Conservation (phyloP, 2,329 filamentous ascomycete species). For the Colletotrichum noveboracense region DNA sequence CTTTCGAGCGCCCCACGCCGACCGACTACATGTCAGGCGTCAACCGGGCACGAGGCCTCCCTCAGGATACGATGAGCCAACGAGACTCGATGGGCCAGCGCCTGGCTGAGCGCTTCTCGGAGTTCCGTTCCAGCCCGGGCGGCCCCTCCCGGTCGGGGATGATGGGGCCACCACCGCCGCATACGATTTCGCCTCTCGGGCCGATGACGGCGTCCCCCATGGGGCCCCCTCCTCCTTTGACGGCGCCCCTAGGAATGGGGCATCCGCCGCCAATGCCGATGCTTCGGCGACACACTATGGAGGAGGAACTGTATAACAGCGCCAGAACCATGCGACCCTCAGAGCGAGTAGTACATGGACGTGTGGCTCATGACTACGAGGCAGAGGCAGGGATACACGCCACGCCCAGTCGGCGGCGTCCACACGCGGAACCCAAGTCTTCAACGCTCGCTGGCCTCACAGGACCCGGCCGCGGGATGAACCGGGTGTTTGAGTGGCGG, state of each 20-base stretch:
- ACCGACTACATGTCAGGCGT: conserved; percentile 49
- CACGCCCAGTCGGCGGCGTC: conserved; percentile 31
- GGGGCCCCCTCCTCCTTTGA: not conserved
- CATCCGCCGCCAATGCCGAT: conserved; percentile 31
- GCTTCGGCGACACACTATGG: conserved; percentile 45
- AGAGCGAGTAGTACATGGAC: conserved; percentile 32
- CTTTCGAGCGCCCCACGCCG: conserved; percentile 39
- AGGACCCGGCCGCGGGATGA: conserved; percentile 48
- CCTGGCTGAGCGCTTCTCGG: conserved; percentile 56
- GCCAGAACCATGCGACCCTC: conserved; percentile 32
- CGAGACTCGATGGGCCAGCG: conserved; percentile 54
- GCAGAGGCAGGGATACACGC: conserved; percentile 34
- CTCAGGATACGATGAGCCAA: conserved; percentile 50
- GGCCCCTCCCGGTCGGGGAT: conserved; percentile 21
- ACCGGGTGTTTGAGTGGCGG: conserved; percentile 54
- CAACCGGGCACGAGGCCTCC: conserved; percentile 46
- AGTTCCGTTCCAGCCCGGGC: conserved; percentile 39
- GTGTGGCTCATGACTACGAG: conserved; percentile 34
- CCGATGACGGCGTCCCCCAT: conserved; percentile 18
- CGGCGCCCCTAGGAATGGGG: conserved; percentile 12
- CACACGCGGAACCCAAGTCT: conserved; percentile 33
- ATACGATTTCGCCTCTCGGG: conserved; percentile 24
- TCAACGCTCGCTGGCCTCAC: conserved; percentile 54
- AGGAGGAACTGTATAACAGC: conserved; percentile 43
- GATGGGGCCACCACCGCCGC: conserved; percentile 22